Base-by-base conservation (phyloP, 352 stramenopile genomes). In the Globisporangium carolinianum region DNA sequence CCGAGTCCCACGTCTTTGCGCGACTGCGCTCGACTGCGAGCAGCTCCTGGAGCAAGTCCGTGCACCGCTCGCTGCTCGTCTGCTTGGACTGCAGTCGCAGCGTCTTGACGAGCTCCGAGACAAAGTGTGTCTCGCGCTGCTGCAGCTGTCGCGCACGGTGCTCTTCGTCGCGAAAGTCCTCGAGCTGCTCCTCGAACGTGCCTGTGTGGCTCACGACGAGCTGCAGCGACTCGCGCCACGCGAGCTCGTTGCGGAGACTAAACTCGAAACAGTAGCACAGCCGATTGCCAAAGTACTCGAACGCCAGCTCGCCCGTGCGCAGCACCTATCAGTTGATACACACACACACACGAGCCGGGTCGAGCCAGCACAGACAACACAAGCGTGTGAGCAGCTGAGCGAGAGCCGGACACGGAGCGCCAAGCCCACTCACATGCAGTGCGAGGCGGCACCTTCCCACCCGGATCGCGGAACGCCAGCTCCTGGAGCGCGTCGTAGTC, bases 41-140 rank as follows among this genome's bases (percentile, higher is more conserved):
- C 1, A 92, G 68, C 55, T 91, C 83, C 52, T 87, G 60, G 1
- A 92, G 51, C 1, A 92, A 46, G 32, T 83, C 69, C 4, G 73
- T 76, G 3, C 64, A 73, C 12, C 83, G 60, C 43, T 89, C 73
- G 41, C 71, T 84, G 11, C 66, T 86, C 2, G 67, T 83, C 42
- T 82, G 70, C 53, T 86, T 83, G 0, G 74, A 66, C 55, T 92
- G 80, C 65, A 89, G 73, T 2, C 80, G 68, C 32, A 92, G 63
- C 2, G 73, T 89, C 53, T 91, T 91, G 9, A 91, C 70, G 5
- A 89, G 46, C 43, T 92, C 80, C 0, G 83, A 91, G 0, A 91
- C 63, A 39, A 89, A 73, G 41, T 91, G 79, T 3, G 76, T 67
- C 36, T 89, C 79, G 45, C 45, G 45, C 42, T 75, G 78, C 43